These are phyloP conservation scores for Tricholomella constricta DNA, from an alignment of 768 basidiomycete genomes.

Conservation along the genomic window DNA sequence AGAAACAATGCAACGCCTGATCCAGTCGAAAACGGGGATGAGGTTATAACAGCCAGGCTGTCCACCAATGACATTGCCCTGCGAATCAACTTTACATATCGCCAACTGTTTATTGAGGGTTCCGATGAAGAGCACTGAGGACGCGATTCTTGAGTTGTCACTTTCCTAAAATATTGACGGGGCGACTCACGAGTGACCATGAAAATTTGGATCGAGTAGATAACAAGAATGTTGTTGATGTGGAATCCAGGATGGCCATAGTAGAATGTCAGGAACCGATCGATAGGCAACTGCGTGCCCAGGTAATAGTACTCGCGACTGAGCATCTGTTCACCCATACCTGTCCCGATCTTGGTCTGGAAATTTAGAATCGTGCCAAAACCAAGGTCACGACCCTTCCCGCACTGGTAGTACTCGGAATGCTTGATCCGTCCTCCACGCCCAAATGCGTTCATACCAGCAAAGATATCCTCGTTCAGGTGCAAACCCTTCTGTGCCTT, in stretches of 20 bases:
- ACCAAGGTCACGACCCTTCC: conserved; percentile 98
- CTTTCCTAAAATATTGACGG: not conserved
- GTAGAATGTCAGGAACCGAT: conserved; percentile 99
- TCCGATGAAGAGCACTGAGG: conserved; percentile 85
- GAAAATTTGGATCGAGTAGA: conserved; percentile 96
- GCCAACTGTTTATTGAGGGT: conserved; percentile 92
- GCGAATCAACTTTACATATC: conserved; percentile 85
- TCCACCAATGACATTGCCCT: conserved; percentile 76
- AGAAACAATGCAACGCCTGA: conserved; percentile 92
- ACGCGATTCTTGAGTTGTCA: conserved; percentile 12
- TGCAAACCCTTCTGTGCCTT: conserved; percentile 99
- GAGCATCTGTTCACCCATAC: conserved; percentile 99
- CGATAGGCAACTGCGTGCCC: conserved; percentile 96
- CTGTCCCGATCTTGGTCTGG: conserved; percentile 99
- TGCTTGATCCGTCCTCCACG: conserved; percentile 99
- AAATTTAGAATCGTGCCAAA: conserved; percentile 99
- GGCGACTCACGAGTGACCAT: conserved; percentile 83
- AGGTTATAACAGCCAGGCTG: conserved; percentile 96
- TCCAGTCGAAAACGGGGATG: conserved; percentile 97
- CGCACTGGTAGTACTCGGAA: conserved; percentile 99
- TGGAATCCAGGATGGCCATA: conserved; percentile 99
- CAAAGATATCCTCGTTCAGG: conserved; percentile 99
- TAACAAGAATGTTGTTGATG: conserved; percentile 99
- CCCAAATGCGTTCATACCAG: conserved; percentile 98
- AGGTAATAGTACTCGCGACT: conserved; percentile 99